These are phyloP conservation scores for Xylaria sp. DNA, from an alignment of 2,329 filamentous ascomycete genomes.

Conservation along the genomic window DNA sequence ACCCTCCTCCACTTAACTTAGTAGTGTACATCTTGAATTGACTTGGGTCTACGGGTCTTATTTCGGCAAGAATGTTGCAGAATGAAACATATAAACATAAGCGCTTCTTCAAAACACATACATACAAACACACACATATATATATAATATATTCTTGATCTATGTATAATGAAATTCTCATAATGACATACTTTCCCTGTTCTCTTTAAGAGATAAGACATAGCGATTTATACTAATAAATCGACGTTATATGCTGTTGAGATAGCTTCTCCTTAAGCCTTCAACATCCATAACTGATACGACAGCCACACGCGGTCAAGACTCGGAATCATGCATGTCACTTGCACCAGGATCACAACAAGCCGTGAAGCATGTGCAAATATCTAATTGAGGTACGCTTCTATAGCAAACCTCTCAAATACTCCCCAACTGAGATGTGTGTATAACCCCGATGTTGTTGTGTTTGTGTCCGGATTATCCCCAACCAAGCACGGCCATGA, in stretches of 20 bases:
- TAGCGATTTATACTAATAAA: neutral
- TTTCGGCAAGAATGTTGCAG: neutral
- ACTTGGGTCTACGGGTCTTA: too few relatives aligned
- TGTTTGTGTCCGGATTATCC: conserved; percentile 39
- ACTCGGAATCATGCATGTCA: conserved; percentile 36
- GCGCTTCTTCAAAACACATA: neutral
- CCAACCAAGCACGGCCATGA: conserved; percentile 39
- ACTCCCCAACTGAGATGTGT: conserved; percentile 43
- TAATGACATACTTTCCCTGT: neutral
- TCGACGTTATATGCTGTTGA: neutral
- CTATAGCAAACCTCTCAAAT: conserved; percentile 43
- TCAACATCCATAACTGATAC: conserved; percentile 15
- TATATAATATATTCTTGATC: neutral
- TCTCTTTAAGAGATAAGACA: neutral
- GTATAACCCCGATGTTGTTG: conserved; percentile 30
- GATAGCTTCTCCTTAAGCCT: neutral
- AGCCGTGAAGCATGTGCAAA: conserved; percentile 41
- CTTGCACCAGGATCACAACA: conserved; percentile 38
- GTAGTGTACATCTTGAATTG: neutral
- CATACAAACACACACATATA: too few relatives aligned
- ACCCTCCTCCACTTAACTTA: neutral
- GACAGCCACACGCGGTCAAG: conserved; percentile 22
- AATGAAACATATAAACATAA: neutral
- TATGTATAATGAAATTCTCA: neutral
- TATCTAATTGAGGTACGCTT: conserved; percentile 43